Base-by-base conservation (phyloP, 2,329 filamentous ascomycete species). In the Talaromyces sp. region DNA sequence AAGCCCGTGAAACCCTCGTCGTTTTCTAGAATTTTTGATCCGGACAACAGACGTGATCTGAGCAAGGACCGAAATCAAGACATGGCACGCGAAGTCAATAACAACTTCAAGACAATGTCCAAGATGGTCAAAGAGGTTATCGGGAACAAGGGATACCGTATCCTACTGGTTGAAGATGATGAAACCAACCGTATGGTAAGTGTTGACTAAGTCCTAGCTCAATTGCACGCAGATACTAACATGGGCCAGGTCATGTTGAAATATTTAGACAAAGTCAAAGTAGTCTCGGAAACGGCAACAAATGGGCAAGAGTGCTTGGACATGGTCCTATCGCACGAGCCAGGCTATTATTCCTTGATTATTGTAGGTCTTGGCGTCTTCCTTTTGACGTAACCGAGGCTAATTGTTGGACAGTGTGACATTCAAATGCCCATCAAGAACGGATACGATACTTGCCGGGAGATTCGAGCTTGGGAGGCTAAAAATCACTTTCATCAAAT, bases 1-100 rank as follows among this genome's bases (percentile, higher is more conserved):
- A 97, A 98, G 73, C 95, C 95, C 0, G 89, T 97, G 67, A 98
- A 98, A 75, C 94, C 95, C 0, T 97, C 93, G 1, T 75, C 79
- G 1, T 82, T 82, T 67, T 81, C 80, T n/a, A 72, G 73, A 37
- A 82, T 82, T 27, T 82, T 82, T 59, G 80, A 82, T 63, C 80
- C 80, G 5, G 72, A 76, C 45, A 80, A 79, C 67, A 73, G 78
- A 62, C 76, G 80, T 22, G 80, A 81, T 65, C 70, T 82, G 58
- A 82, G 80, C 74, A 82, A 82, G 68, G 80, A 82, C 71, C 75
- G 79, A 56, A 81, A 81, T 62, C 79, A 81, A 68, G 80, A 82
- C 65, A 79, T 80, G 72, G 79, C 78, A 16, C 74, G 79, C 48
- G 79, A 80, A 60, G 78, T 80, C 61, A 81, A 80, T 64, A 80